phyloP scores from a whole-genome alignment of 2,329 filamentous ascomycete species.

The Biscogniauxia mediterranea region DNA sequence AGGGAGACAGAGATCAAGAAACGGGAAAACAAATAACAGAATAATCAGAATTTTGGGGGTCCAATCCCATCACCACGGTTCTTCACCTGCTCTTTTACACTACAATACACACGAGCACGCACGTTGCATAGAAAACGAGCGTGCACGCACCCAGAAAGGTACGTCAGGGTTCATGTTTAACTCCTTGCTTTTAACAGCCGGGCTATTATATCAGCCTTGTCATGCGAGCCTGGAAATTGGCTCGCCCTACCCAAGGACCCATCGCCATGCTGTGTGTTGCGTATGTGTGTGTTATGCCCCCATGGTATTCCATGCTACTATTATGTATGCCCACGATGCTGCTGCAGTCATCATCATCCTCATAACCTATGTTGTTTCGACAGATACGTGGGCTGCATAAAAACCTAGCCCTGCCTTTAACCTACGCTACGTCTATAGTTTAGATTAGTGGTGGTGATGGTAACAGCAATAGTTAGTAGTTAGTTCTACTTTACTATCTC shows the following conservation, averaged over 20 bases:
- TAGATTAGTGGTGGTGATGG: background rate
- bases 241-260: background rate
- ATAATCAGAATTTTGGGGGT: no score
- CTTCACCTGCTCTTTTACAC: no score
- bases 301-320: no score
- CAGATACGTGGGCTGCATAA: background rate
- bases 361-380: background rate
- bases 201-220: constrained; percentile 7
- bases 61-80: no score
- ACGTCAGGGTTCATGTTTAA: constrained; percentile 2
- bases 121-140: background rate
- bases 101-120: background rate
- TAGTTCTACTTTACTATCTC: background rate
- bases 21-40: no score
- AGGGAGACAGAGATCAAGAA: no score
- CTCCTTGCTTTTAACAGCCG: background rate
- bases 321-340: no score
- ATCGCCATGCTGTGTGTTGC: background rate
- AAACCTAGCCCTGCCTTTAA: no score
- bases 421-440: background rate
- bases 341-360: background rate
- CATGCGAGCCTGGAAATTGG: background rate
- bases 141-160: background rate
- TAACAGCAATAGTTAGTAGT: background rate
- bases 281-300: no score